phyloP scores from a whole-genome alignment of 768 basidiomycete genomes.

The Aureoboletus auriporus region DNA sequence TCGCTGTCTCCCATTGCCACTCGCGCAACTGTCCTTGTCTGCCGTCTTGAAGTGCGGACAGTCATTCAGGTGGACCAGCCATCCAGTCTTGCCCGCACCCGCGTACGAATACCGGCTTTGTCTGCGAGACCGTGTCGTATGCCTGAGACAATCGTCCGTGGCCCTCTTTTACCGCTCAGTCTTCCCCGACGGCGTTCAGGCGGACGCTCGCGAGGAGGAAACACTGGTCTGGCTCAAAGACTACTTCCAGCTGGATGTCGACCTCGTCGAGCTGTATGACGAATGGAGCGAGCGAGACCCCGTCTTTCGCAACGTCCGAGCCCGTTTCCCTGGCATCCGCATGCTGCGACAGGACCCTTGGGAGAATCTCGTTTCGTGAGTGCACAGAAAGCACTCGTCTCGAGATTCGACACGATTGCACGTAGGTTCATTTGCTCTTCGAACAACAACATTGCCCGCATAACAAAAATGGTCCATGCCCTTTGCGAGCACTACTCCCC shows the following conservation, averaged over 20 bases:
- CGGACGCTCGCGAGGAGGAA: slow-evolving; percentile 47
- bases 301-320: slow-evolving; percentile 62
- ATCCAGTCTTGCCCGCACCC: slow-evolving; percentile 25
- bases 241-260: slow-evolving; percentile 86
- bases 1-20: slow-evolving; percentile 53
- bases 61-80: slow-evolving; percentile 76
- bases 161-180: slow-evolving; percentile 68
- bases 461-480: slow-evolving; percentile 87
- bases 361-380: slow-evolving; percentile 92
- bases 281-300: slow-evolving; percentile 73
- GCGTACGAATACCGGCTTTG: slow-evolving; percentile 77
- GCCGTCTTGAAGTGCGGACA: slow-evolving; percentile 82
- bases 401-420: slow-evolving; percentile 8
- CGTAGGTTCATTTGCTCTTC: slow-evolving; percentile 94
- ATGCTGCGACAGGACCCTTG: slow-evolving; percentile 92
- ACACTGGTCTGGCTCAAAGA: slow-evolving; percentile 73
- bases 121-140: slow-evolving; percentile 78
- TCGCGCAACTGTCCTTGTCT: slow-evolving; percentile 71
- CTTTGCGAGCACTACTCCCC: slow-evolving; percentile 77
- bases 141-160: slow-evolving; percentile 67
- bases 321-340: slow-evolving; percentile 75
- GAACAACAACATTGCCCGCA: slow-evolving; percentile 94
- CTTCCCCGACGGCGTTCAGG: slow-evolving; percentile 45
- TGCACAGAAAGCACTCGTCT: slow-evolving; percentile 17
- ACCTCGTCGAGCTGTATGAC: slow-evolving; percentile 65